phyloP scores from a whole-genome alignment of 352 stramenopile species.

The Pythium insidiosum region DNA sequence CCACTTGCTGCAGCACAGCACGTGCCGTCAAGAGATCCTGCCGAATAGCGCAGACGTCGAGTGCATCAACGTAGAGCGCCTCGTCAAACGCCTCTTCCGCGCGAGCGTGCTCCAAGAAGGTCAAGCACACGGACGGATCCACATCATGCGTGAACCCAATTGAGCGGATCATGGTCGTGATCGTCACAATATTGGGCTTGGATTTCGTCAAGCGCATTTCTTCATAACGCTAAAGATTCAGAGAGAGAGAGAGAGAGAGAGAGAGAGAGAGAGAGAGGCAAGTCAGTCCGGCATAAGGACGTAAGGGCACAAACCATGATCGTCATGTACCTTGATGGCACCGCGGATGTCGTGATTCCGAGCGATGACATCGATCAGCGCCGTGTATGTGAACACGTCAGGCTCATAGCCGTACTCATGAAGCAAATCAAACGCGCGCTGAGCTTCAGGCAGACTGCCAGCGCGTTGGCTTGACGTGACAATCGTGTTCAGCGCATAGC shows the following conservation, averaged over 20 bases:
- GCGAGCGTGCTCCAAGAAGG: conserved; percentile 36
- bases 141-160: conserved; percentile 32
- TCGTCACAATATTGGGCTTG: conserved; percentile 68
- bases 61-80: conserved; percentile 44
- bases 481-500: conserved; percentile 73
- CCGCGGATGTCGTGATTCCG: conserved; percentile 31
- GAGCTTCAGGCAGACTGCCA: conserved; percentile 41
- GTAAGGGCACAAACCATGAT: too few relatives aligned
- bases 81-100: conserved; percentile 52
- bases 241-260: too few relatives aligned
- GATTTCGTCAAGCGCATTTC: conserved; percentile 51
- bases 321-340: conserved; percentile 39
- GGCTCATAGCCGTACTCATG: conserved; percentile 41
- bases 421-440: conserved; percentile 51
- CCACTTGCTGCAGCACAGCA: conserved; percentile 27
- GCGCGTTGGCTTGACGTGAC: conserved; percentile 66
- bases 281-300: too few relatives aligned
- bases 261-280: too few relatives aligned
- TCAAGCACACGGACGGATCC: conserved; percentile 23
- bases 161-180: conserved; percentile 56
- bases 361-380: conserved; percentile 67
- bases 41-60: conserved; percentile 40
- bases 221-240: conserved; percentile 47
- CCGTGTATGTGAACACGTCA: conserved; percentile 78
- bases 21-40: conserved; percentile 25